phyloP scores from a whole-genome alignment of 2,329 filamentous ascomycete species.

The Proliferodiscus dingleyae region DNA sequence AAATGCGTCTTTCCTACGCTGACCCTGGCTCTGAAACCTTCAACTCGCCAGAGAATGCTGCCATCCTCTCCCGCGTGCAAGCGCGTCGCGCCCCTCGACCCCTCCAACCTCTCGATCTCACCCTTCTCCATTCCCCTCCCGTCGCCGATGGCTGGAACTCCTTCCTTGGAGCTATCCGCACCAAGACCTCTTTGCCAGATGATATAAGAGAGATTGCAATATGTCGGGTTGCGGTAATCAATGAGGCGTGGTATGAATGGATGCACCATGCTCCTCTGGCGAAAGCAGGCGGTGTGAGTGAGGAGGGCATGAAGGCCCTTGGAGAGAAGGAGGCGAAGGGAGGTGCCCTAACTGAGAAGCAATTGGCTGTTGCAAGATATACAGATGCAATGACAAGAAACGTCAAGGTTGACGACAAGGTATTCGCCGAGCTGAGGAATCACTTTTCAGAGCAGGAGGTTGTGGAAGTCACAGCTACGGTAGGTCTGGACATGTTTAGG shows the following conservation, averaged over 20 bases:
- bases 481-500: slow-evolving; percentile 15
- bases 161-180: slow-evolving; percentile 61
- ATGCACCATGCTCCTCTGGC: slow-evolving; percentile 64
- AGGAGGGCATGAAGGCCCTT: slow-evolving; percentile 25
- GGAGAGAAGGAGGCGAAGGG: slow-evolving; percentile 26
- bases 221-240: slow-evolving; percentile 73
- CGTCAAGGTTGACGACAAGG: slow-evolving; percentile 62
- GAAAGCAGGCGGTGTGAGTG: slow-evolving; percentile 25
- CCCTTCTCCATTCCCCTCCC: slow-evolving; percentile 68
- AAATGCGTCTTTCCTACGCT: slow-evolving; percentile 65
- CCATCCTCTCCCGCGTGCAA: slow-evolving; percentile 58
- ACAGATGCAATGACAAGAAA: slow-evolving; percentile 80
- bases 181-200: slow-evolving; percentile 43
- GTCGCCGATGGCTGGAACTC: slow-evolving; percentile 74
- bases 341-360: slow-evolving; percentile 47
- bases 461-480: slow-evolving; percentile 74
- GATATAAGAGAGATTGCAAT: slow-evolving; percentile 73
- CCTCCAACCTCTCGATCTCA: slow-evolving; percentile 69
- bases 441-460: slow-evolving; percentile 66
- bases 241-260: slow-evolving; percentile 84
- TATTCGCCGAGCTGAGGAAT: slow-evolving; percentile 59
- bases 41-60: slow-evolving; percentile 43
- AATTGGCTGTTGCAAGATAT: slow-evolving; percentile 67
- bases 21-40: slow-evolving; percentile 43
- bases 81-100: slow-evolving; percentile 64